Conservation (phyloP, 2,329 filamentous ascomycete genomes). For the Calonectria pteridis region DNA sequence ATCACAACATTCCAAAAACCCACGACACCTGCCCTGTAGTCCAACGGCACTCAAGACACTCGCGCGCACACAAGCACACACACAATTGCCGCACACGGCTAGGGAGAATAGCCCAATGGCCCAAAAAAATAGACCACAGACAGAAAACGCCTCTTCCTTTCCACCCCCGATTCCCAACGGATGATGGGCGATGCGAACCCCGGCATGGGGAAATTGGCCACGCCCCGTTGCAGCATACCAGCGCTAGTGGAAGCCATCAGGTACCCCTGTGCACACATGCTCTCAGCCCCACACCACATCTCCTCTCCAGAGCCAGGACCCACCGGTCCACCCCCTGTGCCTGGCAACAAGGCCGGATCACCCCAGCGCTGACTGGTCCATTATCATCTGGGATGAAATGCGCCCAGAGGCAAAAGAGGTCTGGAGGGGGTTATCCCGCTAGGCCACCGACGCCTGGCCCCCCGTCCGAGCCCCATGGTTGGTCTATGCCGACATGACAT, state of each 20-base stretch:
- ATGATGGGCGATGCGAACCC: conserved; percentile 21
- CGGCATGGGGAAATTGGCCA: conserved; percentile 27
- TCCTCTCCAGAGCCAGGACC: conserved; percentile 8
- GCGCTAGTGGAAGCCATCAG: conserved; percentile 12
- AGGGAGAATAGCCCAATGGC: background rate
- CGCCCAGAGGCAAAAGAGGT: conserved; percentile 11
- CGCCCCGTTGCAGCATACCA: conserved; percentile 26
- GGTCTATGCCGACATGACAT: conserved; percentile 17
- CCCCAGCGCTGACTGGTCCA: conserved; percentile 11
- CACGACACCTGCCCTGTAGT: background rate
- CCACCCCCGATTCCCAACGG: conserved; percentile 18
- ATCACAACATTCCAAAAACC: background rate
- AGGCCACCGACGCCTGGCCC: conserved; percentile 8
- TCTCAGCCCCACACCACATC: conserved; percentile 3
- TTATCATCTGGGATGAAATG: conserved; percentile 24
- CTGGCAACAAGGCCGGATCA: conserved; percentile 21
- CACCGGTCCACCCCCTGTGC: conserved; percentile 20
- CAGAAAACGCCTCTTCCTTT: background rate
- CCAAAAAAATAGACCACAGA: background rate
- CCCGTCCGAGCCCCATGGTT: conserved; percentile 17
- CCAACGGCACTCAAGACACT: background rate
- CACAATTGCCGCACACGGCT: background rate
- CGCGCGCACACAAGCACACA: background rate
- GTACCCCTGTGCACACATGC: conserved; percentile 11
- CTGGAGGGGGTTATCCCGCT: conserved; percentile 8